Evolutionary conservation across 257 asterid species (phyloP).

Genomic region (Solanum rostratum): DNA sequence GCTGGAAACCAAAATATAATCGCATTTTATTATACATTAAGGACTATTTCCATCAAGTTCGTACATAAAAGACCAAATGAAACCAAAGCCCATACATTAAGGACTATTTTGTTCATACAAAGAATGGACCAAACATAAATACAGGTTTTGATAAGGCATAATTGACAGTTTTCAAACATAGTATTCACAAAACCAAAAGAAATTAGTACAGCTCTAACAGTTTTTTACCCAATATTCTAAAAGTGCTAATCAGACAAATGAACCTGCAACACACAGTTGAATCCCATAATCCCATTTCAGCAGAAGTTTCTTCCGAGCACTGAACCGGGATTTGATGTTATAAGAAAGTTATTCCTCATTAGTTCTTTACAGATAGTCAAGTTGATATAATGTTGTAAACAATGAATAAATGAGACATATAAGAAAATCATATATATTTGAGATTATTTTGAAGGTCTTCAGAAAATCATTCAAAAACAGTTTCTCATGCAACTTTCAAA

Average conservation of each 20-base stretch:
- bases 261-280: background rate
- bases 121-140: background rate
- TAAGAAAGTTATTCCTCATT: background rate
- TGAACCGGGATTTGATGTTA: background rate
- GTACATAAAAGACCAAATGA: no score
- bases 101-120: no score
- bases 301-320: background rate
- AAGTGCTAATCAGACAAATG: background rate
- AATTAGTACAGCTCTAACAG: background rate
- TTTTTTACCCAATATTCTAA: background rate
- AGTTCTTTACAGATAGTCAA: background rate
- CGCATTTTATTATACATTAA: no score
- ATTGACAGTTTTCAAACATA: background rate
- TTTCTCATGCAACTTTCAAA: background rate
- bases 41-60: no score
- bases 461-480: background rate
- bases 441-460: background rate
- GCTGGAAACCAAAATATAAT: no score
- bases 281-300: background rate
- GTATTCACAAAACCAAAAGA: background rate
- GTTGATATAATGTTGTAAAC: background rate
- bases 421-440: background rate
- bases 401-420: background rate
- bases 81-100: no score
- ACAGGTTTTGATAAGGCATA: background rate